Percentiles rank a stretch among this genome's conserved stretches.
Evolutionary conservation across 345 rosid genomes (phyloP).

Genomic region (Microcos paniculata): DNA sequence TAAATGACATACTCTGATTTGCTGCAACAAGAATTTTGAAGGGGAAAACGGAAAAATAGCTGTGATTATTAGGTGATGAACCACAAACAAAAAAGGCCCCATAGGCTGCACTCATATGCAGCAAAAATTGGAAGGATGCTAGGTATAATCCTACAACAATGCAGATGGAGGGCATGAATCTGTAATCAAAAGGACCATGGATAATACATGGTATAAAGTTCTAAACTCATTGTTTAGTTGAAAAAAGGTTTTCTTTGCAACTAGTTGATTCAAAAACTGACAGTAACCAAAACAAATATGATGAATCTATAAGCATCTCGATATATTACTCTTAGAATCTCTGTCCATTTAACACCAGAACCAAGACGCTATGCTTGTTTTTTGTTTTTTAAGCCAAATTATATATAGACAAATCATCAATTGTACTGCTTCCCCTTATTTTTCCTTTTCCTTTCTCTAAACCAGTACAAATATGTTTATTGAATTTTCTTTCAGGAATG

Average conservation of each 20-base stretch:
- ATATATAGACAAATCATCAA: neutral
- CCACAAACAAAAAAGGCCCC: neutral
- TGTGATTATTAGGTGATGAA: neutral
- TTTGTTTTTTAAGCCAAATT: neutral
- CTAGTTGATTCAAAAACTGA: neutral
- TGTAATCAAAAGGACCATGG: neutral
- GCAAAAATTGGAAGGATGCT: neutral
- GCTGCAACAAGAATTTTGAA: conserved; percentile 31
- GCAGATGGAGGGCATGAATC: neutral
- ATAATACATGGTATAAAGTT: neutral
- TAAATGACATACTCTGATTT: conserved; percentile 68
- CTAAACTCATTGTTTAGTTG: neutral
- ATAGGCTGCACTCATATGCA: neutral
- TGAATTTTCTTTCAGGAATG: neutral
- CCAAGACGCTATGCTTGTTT: neutral
- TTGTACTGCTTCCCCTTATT: neutral
- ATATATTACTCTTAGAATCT: neutral
- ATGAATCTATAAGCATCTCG: neutral
- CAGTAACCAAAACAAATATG: neutral
- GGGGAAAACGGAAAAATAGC: neutral
- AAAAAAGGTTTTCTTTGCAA: neutral
- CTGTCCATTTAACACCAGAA: neutral
- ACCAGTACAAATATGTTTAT: neutral
- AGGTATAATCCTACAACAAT: neutral
- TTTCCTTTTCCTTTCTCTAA: neutral